These are phyloP conservation scores for Phaffia tasmanica DNA, from an alignment of 768 basidiomycete species.

Conservation along the genomic window DNA sequence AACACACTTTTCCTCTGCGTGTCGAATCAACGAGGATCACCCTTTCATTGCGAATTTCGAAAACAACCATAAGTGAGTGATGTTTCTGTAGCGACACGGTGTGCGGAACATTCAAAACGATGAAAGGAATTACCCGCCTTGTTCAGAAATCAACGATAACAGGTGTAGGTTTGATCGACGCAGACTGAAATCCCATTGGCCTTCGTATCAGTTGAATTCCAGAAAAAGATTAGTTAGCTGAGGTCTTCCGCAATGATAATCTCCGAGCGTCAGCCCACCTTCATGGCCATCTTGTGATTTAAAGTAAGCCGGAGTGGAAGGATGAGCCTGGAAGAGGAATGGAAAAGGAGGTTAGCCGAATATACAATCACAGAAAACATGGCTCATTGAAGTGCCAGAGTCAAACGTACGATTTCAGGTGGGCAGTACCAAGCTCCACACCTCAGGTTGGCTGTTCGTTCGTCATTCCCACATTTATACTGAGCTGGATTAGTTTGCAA, in stretches of 20 bases:
- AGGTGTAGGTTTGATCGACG: constrained; percentile 74
- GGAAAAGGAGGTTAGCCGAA: constrained; percentile 31
- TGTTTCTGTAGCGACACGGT: constrained; percentile 13
- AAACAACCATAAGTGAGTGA: neutral
- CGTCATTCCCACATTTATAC: no score
- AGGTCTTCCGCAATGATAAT: neutral
- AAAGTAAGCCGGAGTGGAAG: constrained; percentile 54
- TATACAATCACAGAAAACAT: constrained; percentile 3
- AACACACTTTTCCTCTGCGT: constrained; percentile 58
- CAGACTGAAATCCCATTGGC: constrained; percentile 75
- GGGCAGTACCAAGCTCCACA: constrained; percentile 92
- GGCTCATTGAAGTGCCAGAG: constrained; percentile 11
- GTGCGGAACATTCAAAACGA: neutral
- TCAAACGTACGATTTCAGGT: constrained; percentile 48
- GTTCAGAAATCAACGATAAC: constrained; percentile 47
- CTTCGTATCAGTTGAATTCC: neutral
- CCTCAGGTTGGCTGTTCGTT: constrained; percentile 63
- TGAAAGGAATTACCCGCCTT: constrained; percentile 49
- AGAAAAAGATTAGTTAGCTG: neutral
- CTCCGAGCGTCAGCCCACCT: constrained; percentile 24
- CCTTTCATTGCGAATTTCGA: constrained; percentile 39
- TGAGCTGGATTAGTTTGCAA: no score
- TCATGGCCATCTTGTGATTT: constrained; percentile 82
- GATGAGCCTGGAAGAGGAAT: constrained; percentile 31
- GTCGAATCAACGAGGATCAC: constrained; percentile 86